A percentile compares a stretch with the other conserved stretches of the same genome.
Conservation (phyloP, 1,284 basidiomycete species). For the Salmacisia buchloeana region DNA sequence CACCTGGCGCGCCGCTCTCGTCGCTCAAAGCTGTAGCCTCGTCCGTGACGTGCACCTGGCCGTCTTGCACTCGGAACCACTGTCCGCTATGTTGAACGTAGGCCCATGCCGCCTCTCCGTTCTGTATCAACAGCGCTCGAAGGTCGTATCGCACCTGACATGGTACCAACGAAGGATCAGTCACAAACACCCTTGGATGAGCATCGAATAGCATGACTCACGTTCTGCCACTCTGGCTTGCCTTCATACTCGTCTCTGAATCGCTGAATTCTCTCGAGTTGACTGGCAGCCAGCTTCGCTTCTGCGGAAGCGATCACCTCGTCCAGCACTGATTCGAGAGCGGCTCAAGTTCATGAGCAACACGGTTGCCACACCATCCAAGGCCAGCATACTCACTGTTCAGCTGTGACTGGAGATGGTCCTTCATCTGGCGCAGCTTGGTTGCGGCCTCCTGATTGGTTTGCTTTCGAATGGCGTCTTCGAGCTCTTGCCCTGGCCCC, state of each 20-base stretch:
- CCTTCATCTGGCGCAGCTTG: not conserved
- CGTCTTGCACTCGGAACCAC: not conserved
- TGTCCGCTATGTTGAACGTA: constrained; percentile 1
- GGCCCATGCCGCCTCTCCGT: not conserved
- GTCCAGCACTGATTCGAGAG: not conserved
- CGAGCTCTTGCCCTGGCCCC: not conserved
- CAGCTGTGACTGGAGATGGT: not conserved
- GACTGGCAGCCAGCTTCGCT: not conserved
- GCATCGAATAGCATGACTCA: not conserved
- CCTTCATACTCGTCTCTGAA: not conserved
- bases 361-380: too few species aligned
- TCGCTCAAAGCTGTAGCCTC: not conserved
- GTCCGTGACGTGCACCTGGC: not conserved
- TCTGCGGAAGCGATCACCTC: not conserved
- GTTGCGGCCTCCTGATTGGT: not conserved
- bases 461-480: not conserved
- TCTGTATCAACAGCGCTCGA: not conserved
- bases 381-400: too few species aligned
- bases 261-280: not conserved
- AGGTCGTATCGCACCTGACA: constrained; percentile 4
- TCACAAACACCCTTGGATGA: not conserved
- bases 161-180: not conserved
- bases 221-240: constrained; percentile 3
- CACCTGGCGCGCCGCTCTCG: not conserved
- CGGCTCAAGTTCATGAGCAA: not conserved